A percentile compares a stretch with the other conserved stretches of the same genome.
Evolutionary conservation across 2,329 filamentous ascomycete species (phyloP).

Genomic region (Arthrocladium fulminans): DNA sequence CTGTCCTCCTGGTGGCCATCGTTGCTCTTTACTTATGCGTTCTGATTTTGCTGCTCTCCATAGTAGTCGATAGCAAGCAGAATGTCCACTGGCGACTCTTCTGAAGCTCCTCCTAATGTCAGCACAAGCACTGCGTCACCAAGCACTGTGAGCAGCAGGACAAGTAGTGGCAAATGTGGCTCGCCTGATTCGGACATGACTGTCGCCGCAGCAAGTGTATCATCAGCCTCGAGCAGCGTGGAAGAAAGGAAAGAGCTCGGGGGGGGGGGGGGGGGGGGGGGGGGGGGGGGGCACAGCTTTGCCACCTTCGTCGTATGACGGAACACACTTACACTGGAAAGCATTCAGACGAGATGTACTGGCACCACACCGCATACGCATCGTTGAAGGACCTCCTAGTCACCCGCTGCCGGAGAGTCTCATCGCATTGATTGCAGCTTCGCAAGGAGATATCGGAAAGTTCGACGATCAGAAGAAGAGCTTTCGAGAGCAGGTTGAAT

Average conservation of each 20-base stretch:
- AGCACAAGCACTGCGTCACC: background rate
- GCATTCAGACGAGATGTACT: conserved; percentile 15
- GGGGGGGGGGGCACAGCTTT: conserved; percentile 6
- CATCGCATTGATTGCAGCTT: conserved; percentile 11
- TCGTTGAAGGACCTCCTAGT: conserved; percentile 12
- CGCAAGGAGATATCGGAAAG: conserved; percentile 6
- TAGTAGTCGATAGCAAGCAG: background rate
- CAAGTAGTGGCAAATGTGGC: background rate
- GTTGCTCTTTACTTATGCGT: background rate
- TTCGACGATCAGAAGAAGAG: conserved; percentile 13
- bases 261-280: no score
- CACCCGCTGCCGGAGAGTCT: conserved; percentile 14
- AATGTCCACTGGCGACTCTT: background rate
- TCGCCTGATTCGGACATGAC: background rate
- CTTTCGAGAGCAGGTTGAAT: conserved; percentile 13
- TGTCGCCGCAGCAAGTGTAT: background rate
- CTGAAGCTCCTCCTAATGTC: background rate
- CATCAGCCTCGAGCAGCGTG: background rate
- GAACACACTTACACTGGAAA: conserved; percentile 14
- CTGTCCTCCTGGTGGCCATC: background rate
- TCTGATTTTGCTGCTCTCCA: background rate
- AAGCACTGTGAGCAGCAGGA: background rate
- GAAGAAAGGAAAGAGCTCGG: no score
- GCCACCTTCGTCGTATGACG: conserved; percentile 14
- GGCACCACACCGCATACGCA: conserved; percentile 12